These are phyloP conservation scores for Heracleum sosnowskyi DNA, from an alignment of 129 eudicot species.

Conservation along the genomic window DNA sequence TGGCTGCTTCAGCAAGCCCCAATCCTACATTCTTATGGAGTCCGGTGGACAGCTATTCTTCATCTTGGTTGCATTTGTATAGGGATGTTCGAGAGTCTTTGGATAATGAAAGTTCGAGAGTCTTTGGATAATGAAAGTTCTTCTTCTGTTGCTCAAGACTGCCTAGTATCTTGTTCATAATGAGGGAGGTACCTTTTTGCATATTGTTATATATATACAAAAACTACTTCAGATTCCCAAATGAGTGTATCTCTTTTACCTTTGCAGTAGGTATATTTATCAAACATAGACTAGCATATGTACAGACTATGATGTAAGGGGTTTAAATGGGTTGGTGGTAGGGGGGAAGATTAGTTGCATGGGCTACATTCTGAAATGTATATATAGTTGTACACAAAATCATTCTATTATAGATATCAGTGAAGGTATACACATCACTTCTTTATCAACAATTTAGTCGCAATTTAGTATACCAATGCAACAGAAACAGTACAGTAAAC, in stretches of 20 bases:
- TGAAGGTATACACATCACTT: not conserved
- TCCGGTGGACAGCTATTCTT: slow-evolving; percentile 27
- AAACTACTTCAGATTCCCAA: not conserved
- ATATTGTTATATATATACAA: slow-evolving; percentile 14
- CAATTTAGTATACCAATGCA: not conserved
- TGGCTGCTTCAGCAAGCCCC: slow-evolving; percentile 66
- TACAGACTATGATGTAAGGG: not conserved
- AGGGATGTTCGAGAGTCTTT: slow-evolving; percentile 53
- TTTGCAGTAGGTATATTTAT: not conserved
- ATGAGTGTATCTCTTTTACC: not conserved
- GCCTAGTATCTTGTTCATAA: slow-evolving; percentile 59
- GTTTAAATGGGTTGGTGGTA: not conserved
- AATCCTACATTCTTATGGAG: slow-evolving; percentile 75
- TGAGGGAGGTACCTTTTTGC: slow-evolving; percentile 23
- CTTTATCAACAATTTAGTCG: no score
- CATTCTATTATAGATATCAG: not conserved
- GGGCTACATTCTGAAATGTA: not conserved
- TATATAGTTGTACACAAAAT: not conserved
- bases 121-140: slow-evolving; percentile 42
- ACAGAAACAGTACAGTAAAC: no score
- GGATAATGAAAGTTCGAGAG: slow-evolving; percentile 36
- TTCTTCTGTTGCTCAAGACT: slow-evolving; percentile 32
- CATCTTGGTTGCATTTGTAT: slow-evolving; percentile 78
- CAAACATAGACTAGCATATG: not conserved
- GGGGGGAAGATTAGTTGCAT: not conserved